Base-by-base conservation (phyloP, 2,329 filamentous ascomycete species). In the Eurotiales sp. region DNA sequence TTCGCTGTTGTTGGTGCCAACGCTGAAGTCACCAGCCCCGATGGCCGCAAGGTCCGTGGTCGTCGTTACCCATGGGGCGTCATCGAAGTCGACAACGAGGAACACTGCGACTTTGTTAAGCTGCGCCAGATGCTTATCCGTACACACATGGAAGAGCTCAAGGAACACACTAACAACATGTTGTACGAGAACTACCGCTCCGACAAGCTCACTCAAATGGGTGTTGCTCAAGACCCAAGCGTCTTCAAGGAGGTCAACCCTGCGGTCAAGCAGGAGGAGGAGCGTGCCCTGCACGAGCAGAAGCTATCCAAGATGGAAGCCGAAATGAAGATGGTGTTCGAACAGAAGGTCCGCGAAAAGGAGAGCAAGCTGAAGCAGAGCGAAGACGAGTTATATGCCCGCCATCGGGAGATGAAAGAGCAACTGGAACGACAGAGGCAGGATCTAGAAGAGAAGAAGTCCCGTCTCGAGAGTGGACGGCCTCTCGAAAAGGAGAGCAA, bases 281-380 rank as follows among this genome's bases (percentile, higher is more conserved):
- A 99, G 81, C 90, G 93, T 66, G 86, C 88, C 58, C 81, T 99
- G 62, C 93, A 99, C 82, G 93, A 99, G 78, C 91, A 96, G 82
- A 99, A 99, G 82, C 89, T 99, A 64, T 90, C 92, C 74, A 99
- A 99, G 89, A 99, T 99, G 93, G 93, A 99, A 76, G 85, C 90
- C 67, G 93, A 99, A 76, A 99, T 99, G 93, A 99, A 99, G 89
- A 96, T 96, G 89, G 93, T 99, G 62, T 99, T 99, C 90, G 93
- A 97, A 74, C 93, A 99, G 73, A 99, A 99, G 87, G 93, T 99
- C 27, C 85, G 90, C 60, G 93, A 99, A 76, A 99, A 99, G 81
- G 93, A 99, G 78, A 96, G 90, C 83, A 99, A 99, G 78, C 80
- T 99, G 72, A 95, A 95, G 79, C 93, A 97, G 78, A 96, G 90